Conservation (phyloP, 352 stramenopile species). For the Thalassiosira gravida region DNA sequence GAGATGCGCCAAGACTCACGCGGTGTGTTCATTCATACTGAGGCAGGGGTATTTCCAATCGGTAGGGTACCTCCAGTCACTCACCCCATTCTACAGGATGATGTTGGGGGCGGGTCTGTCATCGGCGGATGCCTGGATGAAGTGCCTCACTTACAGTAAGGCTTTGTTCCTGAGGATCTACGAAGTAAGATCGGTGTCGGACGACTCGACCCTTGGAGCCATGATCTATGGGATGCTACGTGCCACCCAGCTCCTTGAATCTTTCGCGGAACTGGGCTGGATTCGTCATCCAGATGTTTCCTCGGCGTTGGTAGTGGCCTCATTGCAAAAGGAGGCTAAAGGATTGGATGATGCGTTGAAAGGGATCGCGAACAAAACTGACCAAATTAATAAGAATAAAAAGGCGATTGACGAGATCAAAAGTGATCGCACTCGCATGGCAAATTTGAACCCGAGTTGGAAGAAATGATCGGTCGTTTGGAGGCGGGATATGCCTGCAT, state of each 20-base stretch:
- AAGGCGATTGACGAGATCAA: background rate
- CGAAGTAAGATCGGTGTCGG: background rate
- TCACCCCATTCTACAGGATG: slow-evolving; percentile 8
- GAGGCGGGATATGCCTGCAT: background rate
- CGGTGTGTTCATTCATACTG: background rate
- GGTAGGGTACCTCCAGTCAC: background rate
- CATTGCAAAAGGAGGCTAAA: background rate
- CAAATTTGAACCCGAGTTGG: background rate
- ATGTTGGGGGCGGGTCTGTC: background rate
- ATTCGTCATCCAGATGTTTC: slow-evolving; percentile 12
- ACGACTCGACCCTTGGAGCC: background rate
- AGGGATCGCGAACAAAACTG: background rate
- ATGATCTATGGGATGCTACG: slow-evolving; percentile 16
- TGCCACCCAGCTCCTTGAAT: background rate
- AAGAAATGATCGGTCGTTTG: background rate
- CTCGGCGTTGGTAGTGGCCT: background rate
- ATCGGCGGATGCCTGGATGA: background rate
- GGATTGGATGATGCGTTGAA: background rate
- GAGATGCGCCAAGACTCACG: background rate
- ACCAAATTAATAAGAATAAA: background rate
- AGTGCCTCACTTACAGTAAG: background rate
- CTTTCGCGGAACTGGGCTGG: background rate
- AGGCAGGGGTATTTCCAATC: background rate
- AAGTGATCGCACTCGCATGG: background rate
- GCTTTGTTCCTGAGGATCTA: background rate